A percentile compares a stretch with the other conserved stretches of the same genome.
Conservation (phyloP, 2,329 filamentous ascomycete species). For the Cryphonectria radicalis region DNA sequence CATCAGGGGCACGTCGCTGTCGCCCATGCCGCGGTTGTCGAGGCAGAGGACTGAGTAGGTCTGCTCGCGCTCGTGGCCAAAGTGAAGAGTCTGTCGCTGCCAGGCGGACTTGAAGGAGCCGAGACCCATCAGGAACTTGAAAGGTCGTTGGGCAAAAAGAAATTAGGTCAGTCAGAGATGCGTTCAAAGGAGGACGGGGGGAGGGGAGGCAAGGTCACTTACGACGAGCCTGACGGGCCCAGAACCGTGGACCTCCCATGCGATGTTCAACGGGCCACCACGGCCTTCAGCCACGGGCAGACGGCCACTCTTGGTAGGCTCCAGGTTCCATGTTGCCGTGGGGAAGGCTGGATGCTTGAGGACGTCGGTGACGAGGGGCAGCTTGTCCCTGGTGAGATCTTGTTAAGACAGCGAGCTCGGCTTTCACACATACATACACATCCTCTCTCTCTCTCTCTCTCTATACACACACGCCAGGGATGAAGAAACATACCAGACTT, state of each 20-base stretch:
- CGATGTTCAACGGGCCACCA: constrained; percentile 76
- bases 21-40: constrained; percentile 86
- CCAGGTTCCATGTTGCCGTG: constrained; percentile 70
- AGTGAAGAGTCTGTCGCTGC: constrained; percentile 83
- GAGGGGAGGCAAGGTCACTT: constrained; percentile 43
- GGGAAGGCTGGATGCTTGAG: constrained; percentile 68
- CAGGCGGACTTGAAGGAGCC: constrained; percentile 70
- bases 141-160: neutral
- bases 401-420: neutral
- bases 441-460: too few relatives aligned
- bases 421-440: neutral
- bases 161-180: too few relatives aligned
- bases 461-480: neutral
- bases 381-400: constrained; percentile 27
- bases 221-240: constrained; percentile 76
- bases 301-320: constrained; percentile 65
- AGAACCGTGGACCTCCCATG: constrained; percentile 79
- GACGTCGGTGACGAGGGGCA: constrained; percentile 60
- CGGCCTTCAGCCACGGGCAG: constrained; percentile 68
- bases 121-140: constrained; percentile 79
- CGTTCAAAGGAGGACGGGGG: constrained; percentile 17
- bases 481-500: constrained; percentile 19
- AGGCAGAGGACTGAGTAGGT: constrained; percentile 75
- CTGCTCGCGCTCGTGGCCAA: constrained; percentile 71
- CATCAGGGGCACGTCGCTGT: constrained; percentile 74